Evolutionary conservation across 2,329 filamentous ascomycete species (phyloP).

Genomic region (Aureobasidium sp.): DNA sequence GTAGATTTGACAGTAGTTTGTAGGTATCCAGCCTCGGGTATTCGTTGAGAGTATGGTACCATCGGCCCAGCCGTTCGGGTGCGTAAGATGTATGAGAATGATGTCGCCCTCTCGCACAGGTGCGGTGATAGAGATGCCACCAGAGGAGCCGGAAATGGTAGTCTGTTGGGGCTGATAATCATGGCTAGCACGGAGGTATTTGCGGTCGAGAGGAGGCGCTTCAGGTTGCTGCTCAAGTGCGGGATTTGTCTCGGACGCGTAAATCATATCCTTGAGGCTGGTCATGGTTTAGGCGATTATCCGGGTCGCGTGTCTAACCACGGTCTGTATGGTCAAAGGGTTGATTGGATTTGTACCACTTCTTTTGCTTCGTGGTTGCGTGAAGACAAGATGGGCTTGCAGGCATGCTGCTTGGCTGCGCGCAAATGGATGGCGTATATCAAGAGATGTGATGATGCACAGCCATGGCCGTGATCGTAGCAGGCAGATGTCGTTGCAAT

Average conservation of each 20-base stretch:
- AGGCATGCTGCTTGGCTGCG: neutral
- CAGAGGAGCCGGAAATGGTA: constrained; percentile 68
- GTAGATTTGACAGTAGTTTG: constrained; percentile 96
- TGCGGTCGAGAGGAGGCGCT: constrained; percentile 65
- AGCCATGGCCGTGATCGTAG: neutral
- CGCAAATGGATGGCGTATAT: neutral
- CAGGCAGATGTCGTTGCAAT: neutral
- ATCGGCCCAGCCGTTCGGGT: constrained; percentile 98
- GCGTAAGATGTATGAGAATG: constrained; percentile 89
- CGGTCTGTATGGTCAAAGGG: neutral
- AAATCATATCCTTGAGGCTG: neutral
- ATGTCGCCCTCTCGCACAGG: constrained; percentile 86
- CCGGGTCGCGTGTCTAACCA: too few species aligned
- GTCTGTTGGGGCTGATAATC: constrained; percentile 76
- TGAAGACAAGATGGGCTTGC: neutral
- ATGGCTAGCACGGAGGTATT: constrained; percentile 90
- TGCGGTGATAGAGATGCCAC: constrained; percentile 59
- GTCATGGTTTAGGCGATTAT: neutral
- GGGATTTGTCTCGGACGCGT: neutral
- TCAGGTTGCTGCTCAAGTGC: neutral
- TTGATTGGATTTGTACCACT: neutral
- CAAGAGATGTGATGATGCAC: neutral
- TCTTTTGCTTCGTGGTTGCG: neutral
- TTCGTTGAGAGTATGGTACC: constrained; percentile 83
- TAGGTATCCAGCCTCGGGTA: constrained; percentile 88